Evolutionary conservation across 305 asterid species (phyloP).

Genomic region (Petunia hybrid): DNA sequence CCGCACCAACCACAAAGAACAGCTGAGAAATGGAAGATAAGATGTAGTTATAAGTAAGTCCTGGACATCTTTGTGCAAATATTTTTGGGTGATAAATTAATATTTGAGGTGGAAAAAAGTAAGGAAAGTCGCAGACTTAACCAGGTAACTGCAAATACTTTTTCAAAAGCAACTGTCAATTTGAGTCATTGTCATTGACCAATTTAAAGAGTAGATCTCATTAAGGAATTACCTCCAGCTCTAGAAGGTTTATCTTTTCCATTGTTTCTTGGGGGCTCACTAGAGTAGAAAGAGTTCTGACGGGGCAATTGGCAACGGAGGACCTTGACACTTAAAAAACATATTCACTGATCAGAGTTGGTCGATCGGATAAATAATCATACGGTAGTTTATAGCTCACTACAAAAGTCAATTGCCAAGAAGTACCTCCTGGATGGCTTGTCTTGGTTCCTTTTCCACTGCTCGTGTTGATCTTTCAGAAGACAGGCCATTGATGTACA

Average conservation of each 20-base stretch:
- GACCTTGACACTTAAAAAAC: slow-evolving; percentile 67
- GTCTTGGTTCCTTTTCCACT: slow-evolving; percentile 76
- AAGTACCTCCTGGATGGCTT: slow-evolving; percentile 66
- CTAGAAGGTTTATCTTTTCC: slow-evolving; percentile 70
- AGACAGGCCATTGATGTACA: slow-evolving; percentile 90
- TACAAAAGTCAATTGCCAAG: not conserved
- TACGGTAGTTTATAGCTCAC: slow-evolving; percentile 13
- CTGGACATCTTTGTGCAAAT: not conserved
- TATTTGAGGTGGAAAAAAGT: not conserved
- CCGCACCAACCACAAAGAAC: slow-evolving; percentile 92
- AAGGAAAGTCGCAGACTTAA: not conserved
- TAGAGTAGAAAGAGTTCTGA: slow-evolving; percentile 71
- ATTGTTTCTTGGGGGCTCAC: slow-evolving; percentile 69
- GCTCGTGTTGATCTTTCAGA: slow-evolving; percentile 87
- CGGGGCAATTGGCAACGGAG: slow-evolving; percentile 84
- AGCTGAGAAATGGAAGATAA: slow-evolving; percentile 53
- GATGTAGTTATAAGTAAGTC: not conserved
- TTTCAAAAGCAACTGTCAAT: not conserved
- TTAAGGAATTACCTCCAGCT: slow-evolving; percentile 59
- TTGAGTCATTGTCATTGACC: slow-evolving; percentile 19
- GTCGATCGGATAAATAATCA: slow-evolving; percentile 13
- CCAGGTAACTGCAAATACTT: not conserved
- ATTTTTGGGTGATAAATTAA: not conserved
- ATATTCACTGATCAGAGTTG: slow-evolving; percentile 41
- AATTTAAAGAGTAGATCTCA: not conserved